phyloP scores from a whole-genome alignment of 2,329 filamentous ascomycete species.

The Tolypocladium tropicale region DNA sequence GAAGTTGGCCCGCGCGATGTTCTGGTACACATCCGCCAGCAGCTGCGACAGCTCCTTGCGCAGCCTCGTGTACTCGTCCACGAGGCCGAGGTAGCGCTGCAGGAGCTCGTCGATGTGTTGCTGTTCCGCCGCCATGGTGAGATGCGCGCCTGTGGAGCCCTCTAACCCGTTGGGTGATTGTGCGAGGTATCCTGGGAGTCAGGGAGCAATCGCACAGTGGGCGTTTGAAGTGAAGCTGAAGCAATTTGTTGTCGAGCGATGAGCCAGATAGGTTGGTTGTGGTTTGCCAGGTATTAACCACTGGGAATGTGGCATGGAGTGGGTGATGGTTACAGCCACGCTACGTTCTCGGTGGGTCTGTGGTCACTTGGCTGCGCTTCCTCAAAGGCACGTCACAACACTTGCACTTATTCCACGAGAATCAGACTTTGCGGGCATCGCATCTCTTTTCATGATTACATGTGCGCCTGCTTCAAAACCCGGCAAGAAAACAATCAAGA shows the following conservation, averaged over 20 bases:
- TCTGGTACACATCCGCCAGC: slow-evolving; percentile 45
- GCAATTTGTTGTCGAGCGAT: neutral
- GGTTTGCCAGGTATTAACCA: no score
- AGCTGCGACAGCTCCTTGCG: slow-evolving; percentile 41
- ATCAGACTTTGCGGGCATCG: no score
- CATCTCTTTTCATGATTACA: neutral
- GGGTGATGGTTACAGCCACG: no score
- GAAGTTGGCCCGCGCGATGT: slow-evolving; percentile 68
- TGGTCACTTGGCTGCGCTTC: neutral
- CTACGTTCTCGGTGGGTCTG: neutral
- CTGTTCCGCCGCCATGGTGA: slow-evolving; percentile 8
- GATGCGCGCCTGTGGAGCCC: neutral
- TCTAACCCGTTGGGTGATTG: neutral
- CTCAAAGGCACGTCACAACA: neutral
- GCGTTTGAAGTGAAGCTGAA: neutral
- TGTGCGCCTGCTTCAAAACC: rapidly evolving
- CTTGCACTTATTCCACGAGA: no score
- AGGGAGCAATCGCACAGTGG: neutral
- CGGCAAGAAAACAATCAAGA: neutral
- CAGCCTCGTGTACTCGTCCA: slow-evolving; percentile 57
- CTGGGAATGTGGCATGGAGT: no score
- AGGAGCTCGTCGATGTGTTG: slow-evolving; percentile 51
- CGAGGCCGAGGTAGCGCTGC: slow-evolving; percentile 51
- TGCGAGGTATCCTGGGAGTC: neutral
- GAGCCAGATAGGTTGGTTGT: no score